Conservation (phyloP, 345 rosid genomes). For the Moricandia arvensis region DNA sequence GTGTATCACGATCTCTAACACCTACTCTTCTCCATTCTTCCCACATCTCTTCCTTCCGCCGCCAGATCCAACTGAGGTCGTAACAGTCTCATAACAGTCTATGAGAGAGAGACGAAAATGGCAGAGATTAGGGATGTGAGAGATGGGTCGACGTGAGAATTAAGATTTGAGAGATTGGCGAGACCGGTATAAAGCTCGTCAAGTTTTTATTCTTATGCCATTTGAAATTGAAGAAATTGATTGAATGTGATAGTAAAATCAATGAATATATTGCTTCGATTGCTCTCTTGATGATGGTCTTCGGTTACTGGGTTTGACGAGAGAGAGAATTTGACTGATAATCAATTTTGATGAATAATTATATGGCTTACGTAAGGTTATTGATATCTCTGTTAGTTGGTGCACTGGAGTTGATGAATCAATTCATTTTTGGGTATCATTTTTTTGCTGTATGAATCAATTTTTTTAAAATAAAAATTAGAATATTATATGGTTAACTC, state of each 20-base stretch:
- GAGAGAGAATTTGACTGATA: neutral
- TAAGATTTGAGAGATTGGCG: slow-evolving; percentile 49
- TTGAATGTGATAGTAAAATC: slow-evolving; percentile 59
- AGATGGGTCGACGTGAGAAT: slow-evolving; percentile 48
- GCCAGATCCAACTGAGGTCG: too few relatives aligned
- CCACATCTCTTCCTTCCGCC: too few relatives aligned
- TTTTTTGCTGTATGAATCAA: too few relatives aligned
- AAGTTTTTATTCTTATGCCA: slow-evolving; percentile 75
- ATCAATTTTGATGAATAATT: too few relatives aligned
- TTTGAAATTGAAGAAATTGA: slow-evolving; percentile 66
- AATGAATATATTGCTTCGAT: slow-evolving; percentile 41
- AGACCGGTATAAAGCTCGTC: slow-evolving; percentile 66
- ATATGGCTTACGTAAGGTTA: too few relatives aligned
- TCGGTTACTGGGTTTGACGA: slow-evolving; percentile 13
- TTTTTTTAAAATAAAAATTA: too few relatives aligned
- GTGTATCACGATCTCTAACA: too few relatives aligned
- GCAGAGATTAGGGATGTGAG: slow-evolving; percentile 48
- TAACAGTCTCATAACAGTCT: slow-evolving; percentile 41
- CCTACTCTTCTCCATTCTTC: too few relatives aligned
- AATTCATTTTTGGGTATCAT: too few relatives aligned
- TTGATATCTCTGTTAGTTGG: too few relatives aligned
- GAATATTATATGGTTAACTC: too few relatives aligned
- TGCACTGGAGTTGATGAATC: too few relatives aligned
- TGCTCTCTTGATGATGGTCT: neutral
- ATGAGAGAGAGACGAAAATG: slow-evolving; percentile 41